Percentiles rank a stretch among this genome's conserved stretches.
Evolutionary conservation across 2,329 filamentous ascomycete species (phyloP).

Genomic region (Colletotrichum siamense): DNA sequence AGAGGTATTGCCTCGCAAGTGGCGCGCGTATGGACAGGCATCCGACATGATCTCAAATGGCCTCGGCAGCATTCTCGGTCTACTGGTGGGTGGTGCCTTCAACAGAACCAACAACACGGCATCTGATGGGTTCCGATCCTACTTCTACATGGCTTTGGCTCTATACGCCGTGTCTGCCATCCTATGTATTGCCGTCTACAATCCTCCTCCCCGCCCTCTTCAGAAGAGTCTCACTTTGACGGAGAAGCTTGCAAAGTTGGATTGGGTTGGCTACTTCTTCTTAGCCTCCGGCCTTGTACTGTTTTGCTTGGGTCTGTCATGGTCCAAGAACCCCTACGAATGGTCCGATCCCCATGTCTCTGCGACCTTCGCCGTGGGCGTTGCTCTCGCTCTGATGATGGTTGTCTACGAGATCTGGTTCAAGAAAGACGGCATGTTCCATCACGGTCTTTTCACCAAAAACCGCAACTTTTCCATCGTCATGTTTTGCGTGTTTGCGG

Average conservation of each 20-base stretch:
- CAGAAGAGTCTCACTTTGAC: constrained; percentile 30
- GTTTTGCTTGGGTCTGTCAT: constrained; percentile 43
- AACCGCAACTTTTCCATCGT: constrained; percentile 42
- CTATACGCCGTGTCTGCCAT: constrained; percentile 31
- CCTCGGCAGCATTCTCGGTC: constrained; percentile 43
- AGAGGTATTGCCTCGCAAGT: constrained; percentile 36
- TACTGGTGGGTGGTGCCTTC: constrained; percentile 39
- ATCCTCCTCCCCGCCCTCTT: constrained; percentile 31
- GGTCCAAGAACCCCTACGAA: constrained; percentile 42
- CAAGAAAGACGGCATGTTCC: constrained; percentile 45
- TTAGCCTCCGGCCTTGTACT: constrained; percentile 39
- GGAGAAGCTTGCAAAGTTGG: constrained; percentile 40
- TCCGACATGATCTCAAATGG: constrained; percentile 33
- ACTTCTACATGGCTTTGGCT: constrained; percentile 38
- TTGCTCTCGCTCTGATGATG: constrained; percentile 30
- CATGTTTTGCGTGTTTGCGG: constrained; percentile 38
- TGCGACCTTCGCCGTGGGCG: constrained; percentile 37
- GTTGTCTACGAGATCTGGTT: constrained; percentile 38
- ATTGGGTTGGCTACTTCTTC: constrained; percentile 44
- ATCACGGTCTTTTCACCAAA: constrained; percentile 40
- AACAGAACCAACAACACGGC: constrained; percentile 32
- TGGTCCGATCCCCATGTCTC: constrained; percentile 41
- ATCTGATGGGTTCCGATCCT: constrained; percentile 41
- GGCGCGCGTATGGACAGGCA: constrained; percentile 38
- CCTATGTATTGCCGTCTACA: constrained; percentile 35